A percentile compares a stretch with the other conserved stretches of the same genome.
phyloP scores from a whole-genome alignment of 805 yeast species.

The Metschnikowia kofuensis region DNA sequence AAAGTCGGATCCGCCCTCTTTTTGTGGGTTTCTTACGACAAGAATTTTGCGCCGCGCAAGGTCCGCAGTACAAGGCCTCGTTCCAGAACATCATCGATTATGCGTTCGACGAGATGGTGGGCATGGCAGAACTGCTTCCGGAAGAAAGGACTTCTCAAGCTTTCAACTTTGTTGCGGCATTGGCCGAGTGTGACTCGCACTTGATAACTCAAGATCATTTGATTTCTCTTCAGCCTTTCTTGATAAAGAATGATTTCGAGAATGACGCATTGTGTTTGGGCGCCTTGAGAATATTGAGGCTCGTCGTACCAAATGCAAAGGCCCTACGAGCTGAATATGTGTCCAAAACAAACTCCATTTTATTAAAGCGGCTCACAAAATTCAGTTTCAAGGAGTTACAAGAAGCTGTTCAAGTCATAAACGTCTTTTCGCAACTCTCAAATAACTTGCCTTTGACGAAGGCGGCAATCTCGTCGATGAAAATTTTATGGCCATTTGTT shows the following conservation, averaged over 20 bases:
- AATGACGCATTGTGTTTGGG: constrained; percentile 43
- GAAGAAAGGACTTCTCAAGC: neutral
- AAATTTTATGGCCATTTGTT: constrained; percentile 47
- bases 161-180: constrained; percentile 51
- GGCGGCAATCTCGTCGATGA: constrained; percentile 63
- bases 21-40: constrained; percentile 4
- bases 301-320: constrained; percentile 42
- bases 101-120: constrained; percentile 6
- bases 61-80: neutral
- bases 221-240: constrained; percentile 59
- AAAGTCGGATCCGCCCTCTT: neutral
- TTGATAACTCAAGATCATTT: constrained; percentile 68
- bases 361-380: constrained; percentile 58
- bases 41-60: neutral
- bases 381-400: constrained; percentile 58
- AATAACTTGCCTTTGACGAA: constrained; percentile 49
- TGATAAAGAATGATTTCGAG: constrained; percentile 46
- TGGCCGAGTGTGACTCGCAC: constrained; percentile 51
- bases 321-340: constrained; percentile 52
- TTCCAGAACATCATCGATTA: constrained; percentile 1
- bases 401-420: constrained; percentile 71
- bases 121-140: neutral
- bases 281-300: constrained; percentile 53
- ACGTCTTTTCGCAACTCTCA: constrained; percentile 50
- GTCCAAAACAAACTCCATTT: constrained; percentile 44